Base-by-base conservation (phyloP, 208 protist species). In the Jaenimonas drosophilae region DNA sequence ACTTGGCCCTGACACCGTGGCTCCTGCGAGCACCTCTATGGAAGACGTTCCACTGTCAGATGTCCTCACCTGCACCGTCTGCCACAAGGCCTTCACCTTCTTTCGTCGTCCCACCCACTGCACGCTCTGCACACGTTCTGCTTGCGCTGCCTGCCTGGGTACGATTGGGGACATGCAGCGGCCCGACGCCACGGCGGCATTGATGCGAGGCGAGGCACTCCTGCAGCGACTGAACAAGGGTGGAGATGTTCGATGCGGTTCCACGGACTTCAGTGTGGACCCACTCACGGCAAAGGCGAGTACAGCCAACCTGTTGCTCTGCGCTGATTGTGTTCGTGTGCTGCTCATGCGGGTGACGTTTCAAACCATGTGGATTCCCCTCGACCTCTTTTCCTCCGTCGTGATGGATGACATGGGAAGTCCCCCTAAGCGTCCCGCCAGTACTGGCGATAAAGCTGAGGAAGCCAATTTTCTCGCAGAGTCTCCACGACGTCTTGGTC, bases 331-430 rank as follows among this genome's bases (percentile, higher is more conserved):
- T 49, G 59, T 61, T 5, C 67, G 75, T 2, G 34, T 59, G 1
- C 27, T 85, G 12, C 43, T 76, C 40, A 49, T 83, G 46, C 49
- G 57, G 28, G n/a, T 84, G 19, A 41, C 58, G 19, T 62, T 70
- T 33, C 66, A 55, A 29, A 76, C 64, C 24, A 34, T 89, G 23
- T 89, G 81, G 72, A 70, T 93, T 20, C 85, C 85, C 19, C 63
- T 67, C 40, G 53, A 39, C n/a, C 65, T 72, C 31, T 71, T 78
- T 49, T 25, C 65, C 28, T 73, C 63, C 14, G 46, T 82, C 1
- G 21, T 80, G 14, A 14, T 14, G 14, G 31, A 34, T 9, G 14
- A 14, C 31, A n/a, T n/a, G n/a, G n/a, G n/a, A n/a, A n/a, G n/a
- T n/a, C n/a, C n/a, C n/a, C n/a, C n/a, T n/a, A n/a, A n/a, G n/a